These are phyloP conservation scores for Taxawa tesnikishii DNA, from an alignment of 2,329 filamentous ascomycete species.

Conservation along the genomic window DNA sequence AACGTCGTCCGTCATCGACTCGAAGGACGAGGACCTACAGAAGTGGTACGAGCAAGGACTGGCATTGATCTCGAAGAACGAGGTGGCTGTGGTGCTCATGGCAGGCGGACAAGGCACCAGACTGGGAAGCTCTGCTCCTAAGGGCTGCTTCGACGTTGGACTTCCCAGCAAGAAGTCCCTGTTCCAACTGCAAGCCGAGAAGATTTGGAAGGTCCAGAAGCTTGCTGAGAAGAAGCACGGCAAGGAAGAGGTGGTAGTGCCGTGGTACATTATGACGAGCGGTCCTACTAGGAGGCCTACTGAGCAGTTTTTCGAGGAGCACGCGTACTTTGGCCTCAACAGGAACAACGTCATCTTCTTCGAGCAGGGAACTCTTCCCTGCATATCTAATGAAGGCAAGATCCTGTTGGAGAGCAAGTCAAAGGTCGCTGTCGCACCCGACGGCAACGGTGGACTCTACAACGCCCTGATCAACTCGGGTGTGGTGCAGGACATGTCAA, in stretches of 20 bases:
- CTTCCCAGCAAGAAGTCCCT: slow-evolving; percentile 86
- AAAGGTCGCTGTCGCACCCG: slow-evolving; percentile 85
- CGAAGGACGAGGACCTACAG: slow-evolving; percentile 61
- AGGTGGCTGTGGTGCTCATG: slow-evolving; percentile 83
- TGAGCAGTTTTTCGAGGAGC: slow-evolving; percentile 81
- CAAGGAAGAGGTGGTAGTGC: slow-evolving; percentile 54
- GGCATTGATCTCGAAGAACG: slow-evolving; percentile 53
- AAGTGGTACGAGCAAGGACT: slow-evolving; percentile 70
- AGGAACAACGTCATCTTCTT: slow-evolving; percentile 84
- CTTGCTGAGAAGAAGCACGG: slow-evolving; percentile 62
- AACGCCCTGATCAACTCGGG: slow-evolving; percentile 72
- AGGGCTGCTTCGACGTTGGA: slow-evolving; percentile 95
- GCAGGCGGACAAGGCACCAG: slow-evolving; percentile 93
- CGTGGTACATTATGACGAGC: slow-evolving; percentile 99
- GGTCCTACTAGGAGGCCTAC: slow-evolving; percentile 85
- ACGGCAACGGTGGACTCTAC: slow-evolving; percentile 96
- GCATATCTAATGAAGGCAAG: slow-evolving; percentile 95
- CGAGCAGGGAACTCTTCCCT: slow-evolving; percentile 92
- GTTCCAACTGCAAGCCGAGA: slow-evolving; percentile 95
- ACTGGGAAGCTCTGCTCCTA: slow-evolving; percentile 86
- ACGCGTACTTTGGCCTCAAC: slow-evolving; percentile 82
- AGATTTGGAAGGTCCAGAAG: slow-evolving; percentile 75
- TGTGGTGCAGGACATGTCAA: slow-evolving; percentile 76
- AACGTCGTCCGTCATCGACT: slow-evolving; percentile 85
- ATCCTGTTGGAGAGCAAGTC: slow-evolving; percentile 85